Base-by-base conservation (phyloP, 2,329 filamentous ascomycete genomes). In the Leptographium wingfieldii region DNA sequence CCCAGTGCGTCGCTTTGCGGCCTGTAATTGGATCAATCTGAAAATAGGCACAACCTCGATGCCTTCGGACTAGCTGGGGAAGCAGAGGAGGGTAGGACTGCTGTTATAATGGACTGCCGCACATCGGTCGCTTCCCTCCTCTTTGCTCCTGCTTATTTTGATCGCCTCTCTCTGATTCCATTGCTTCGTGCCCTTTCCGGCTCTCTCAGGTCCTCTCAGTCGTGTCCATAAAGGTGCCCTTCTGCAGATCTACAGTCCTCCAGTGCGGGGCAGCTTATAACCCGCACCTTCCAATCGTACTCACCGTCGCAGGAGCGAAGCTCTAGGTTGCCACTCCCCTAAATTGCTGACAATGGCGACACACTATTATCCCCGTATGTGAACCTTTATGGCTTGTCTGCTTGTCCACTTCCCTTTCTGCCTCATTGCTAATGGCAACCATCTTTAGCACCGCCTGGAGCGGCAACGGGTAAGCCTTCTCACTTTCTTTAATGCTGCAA, bases 371-470 rank as follows among this genome's bases (percentile, higher is more conserved):
- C 56, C 56, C 27, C 56, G 52, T 59, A 14, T 31, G 40, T 55
- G 14, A 29, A 22, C 16, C 22, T 3, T 14, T 22, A 5, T 57
- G 16, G 14, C 25, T 12, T 40, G 9, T 31, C 25, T 54, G 6
- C 3, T 14, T 58, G 10, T n/a, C 10, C 19, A 5, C 56, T 52
- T 31, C 19, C 33, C 3, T 53, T 53, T 38, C 22, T 19, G 6
- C 14, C 12, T 14, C 27, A 16, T 25, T n/a, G 9, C 40, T 58
- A 25, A 29, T 12, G 9, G 11, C 3, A 31, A 14, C 7, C 55
- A 14, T 29, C 5, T 5, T 54, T 43, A 68, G 66, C 67, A 56
- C 67, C 67, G 59, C 66, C 65, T 12, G 60, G 56, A 57, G 61
- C 61, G 3, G 57, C 57, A 19, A 33, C 53, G 46, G 56, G 55